phyloP scores from a whole-genome alignment of 1,284 basidiomycete species.

The Moesziomyces antarcticus region DNA sequence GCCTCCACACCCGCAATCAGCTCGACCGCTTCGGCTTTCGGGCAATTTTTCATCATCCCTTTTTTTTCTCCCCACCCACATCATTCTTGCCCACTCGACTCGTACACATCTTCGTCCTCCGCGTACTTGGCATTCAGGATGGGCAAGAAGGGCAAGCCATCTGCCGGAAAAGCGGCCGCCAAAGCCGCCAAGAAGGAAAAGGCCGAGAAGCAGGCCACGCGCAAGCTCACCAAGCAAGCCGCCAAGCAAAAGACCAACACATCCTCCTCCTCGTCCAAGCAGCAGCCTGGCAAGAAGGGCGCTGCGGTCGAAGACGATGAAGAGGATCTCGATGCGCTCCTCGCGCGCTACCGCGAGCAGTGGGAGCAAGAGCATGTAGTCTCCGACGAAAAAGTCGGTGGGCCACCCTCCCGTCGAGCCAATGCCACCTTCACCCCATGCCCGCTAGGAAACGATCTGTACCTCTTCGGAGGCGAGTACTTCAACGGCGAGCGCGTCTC shows the following conservation, averaged over 20 bases:
- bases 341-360: slow-evolving; percentile 57
- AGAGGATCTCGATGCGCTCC: slow-evolving; percentile 65
- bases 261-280: slow-evolving; percentile 11
- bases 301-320: slow-evolving; percentile 51
- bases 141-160: slow-evolving; percentile 64
- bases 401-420: slow-evolving; percentile 58
- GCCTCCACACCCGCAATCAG: not conserved
- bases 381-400: slow-evolving; percentile 58
- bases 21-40: not conserved
- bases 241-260: slow-evolving; percentile 33
- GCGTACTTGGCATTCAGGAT: slow-evolving; percentile 19
- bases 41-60: not conserved
- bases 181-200: slow-evolving; percentile 67
- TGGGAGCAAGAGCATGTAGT: slow-evolving; percentile 64
- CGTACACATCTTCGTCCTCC: too few species aligned
- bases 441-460: slow-evolving; percentile 65
- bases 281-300: slow-evolving; percentile 51
- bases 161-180: slow-evolving; percentile 61
- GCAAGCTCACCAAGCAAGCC: slow-evolving; percentile 60
- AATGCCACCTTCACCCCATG: slow-evolving; percentile 67
- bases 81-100: not conserved
- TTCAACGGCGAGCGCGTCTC: slow-evolving; percentile 64
- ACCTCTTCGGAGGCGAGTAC: slow-evolving; percentile 67
- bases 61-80: not conserved
- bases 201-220: slow-evolving; percentile 63